Evolutionary conservation across 257 asterid species (phyloP).

Genomic region (Osmanthus fragrans): DNA sequence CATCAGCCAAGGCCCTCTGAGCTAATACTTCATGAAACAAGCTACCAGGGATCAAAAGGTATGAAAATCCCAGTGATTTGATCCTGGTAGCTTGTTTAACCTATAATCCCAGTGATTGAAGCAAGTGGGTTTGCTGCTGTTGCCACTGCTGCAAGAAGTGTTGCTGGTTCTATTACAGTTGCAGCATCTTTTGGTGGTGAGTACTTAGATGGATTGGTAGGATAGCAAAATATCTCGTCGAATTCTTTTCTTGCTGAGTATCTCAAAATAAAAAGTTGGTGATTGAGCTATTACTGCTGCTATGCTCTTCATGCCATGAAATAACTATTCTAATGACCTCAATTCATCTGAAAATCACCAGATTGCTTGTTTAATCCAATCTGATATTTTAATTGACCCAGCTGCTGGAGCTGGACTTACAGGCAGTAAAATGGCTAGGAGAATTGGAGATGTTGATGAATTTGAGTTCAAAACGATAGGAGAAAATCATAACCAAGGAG

Average conservation of each 20-base stretch:
- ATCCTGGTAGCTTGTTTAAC: no score
- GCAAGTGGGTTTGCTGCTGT: slow-evolving; percentile 95
- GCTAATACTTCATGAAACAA: no score
- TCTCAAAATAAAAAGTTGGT: not conserved
- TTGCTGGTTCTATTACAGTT: slow-evolving; percentile 96
- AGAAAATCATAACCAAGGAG: slow-evolving; percentile 94
- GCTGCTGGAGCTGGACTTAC: slow-evolving; percentile 99
- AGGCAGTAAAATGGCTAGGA: slow-evolving; percentile 90
- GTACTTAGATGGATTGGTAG: slow-evolving; percentile 14
- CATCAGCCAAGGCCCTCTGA: no score
- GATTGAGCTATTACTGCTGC: slow-evolving; percentile 2
- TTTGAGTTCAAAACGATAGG: slow-evolving; percentile 91
- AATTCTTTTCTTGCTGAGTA: not conserved
- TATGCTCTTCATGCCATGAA: slow-evolving; percentile 14
- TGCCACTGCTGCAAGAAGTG: slow-evolving; percentile 97
- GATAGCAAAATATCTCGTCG: not conserved
- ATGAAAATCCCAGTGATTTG: no score
- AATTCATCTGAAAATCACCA: not conserved
- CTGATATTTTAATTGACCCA: slow-evolving; percentile 28
- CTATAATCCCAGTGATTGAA: slow-evolving; percentile 86
- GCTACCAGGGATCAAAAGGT: no score
- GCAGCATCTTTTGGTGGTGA: slow-evolving; percentile 98
- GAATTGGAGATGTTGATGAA: slow-evolving; percentile 92
- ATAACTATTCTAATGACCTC: not conserved
- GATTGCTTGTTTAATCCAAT: not conserved